Conservation (phyloP, 2,329 filamentous ascomycete species). For the Claviceps sp. region DNA sequence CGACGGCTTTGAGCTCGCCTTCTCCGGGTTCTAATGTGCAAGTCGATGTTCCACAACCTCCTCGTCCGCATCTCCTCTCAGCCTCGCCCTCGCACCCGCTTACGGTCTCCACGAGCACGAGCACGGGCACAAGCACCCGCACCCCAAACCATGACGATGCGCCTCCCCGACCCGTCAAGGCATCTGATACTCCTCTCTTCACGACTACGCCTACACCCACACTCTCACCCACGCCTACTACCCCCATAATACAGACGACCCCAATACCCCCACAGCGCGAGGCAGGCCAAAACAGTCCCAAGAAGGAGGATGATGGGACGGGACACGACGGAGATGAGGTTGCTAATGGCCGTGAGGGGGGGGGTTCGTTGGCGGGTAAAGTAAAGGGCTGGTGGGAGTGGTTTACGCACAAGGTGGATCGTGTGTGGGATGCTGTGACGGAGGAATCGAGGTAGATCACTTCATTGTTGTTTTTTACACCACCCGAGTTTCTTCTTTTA, state of each 20-base stretch:
- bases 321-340: not conserved
- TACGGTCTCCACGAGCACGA: not conserved
- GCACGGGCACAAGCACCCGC: not conserved
- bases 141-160: not conserved
- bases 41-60: not conserved
- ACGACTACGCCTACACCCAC: not conserved
- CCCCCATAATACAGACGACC: not conserved
- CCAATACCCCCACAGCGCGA: not conserved
- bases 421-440: slow-evolving; percentile 32
- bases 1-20: not conserved
- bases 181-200: not conserved
- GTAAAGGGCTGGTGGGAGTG: slow-evolving; percentile 35
- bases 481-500: no score
- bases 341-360: slow-evolving; percentile 7
- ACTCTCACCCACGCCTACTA: not conserved
- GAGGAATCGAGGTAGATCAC: slow-evolving; percentile 4
- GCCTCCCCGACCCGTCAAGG: slow-evolving; percentile 1
- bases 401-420: slow-evolving; percentile 33
- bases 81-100: slow-evolving; percentile 28
- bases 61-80: slow-evolving; percentile 17
- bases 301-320: not conserved
- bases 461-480: not conserved
- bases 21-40: not conserved
- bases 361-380: slow-evolving; percentile 14
- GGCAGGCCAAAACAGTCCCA: not conserved